Conservation (phyloP, 2,329 filamentous ascomycete species). For the Microsporum canis region DNA sequence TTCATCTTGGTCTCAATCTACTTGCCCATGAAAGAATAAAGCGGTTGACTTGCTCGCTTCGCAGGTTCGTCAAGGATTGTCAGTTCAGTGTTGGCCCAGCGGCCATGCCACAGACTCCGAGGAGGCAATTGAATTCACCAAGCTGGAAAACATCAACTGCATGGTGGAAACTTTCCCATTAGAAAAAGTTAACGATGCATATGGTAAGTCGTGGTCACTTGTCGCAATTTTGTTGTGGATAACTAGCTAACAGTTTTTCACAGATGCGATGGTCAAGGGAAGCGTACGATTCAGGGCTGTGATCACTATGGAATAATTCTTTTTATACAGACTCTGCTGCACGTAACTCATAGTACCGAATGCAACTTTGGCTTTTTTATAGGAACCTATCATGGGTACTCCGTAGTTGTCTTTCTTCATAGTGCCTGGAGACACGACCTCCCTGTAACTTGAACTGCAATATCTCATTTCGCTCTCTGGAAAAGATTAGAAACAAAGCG, state of each 20-base stretch:
- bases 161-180: constrained; percentile 45
- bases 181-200: constrained; percentile 39
- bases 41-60: neutral
- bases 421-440: too few relatives aligned
- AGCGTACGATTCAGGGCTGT: constrained; percentile 11
- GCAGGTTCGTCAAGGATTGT: constrained; percentile 35
- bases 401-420: too few relatives aligned
- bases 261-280: constrained; percentile 11
- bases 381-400: too few relatives aligned
- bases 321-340: neutral
- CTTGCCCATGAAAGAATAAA: neutral
- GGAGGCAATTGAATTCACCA: constrained; percentile 42
- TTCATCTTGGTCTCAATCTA: neutral
- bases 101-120: constrained; percentile 44
- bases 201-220: constrained; percentile 25
- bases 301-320: constrained; percentile 13
- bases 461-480: too few relatives aligned
- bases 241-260: neutral
- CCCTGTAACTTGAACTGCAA: too few relatives aligned
- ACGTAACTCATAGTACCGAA: too few relatives aligned
- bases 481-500: too few relatives aligned
- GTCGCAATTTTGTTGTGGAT: neutral
- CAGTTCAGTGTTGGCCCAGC: constrained; percentile 42
- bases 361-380: too few relatives aligned
- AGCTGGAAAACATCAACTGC: constrained; percentile 39